Evolutionary conservation across 345 rosid genomes (phyloP).

Genomic region (Gossypium rotundifolium): DNA sequence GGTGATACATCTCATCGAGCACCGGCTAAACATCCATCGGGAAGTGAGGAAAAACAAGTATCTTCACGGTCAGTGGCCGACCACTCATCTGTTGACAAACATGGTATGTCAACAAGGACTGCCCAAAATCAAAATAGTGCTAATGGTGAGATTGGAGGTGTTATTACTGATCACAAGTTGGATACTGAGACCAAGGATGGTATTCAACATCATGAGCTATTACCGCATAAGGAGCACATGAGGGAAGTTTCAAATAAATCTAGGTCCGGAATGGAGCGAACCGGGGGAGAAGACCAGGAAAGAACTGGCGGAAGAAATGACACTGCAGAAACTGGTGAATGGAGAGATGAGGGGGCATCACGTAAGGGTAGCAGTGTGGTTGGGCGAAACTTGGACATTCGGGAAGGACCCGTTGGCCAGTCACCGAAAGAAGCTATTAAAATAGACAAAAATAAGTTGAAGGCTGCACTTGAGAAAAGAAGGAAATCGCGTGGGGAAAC

Average conservation of each 20-base stretch:
- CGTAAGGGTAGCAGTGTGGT: conserved; percentile 30
- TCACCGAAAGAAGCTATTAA: conserved; percentile 64
- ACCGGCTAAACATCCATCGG: conserved; percentile 39
- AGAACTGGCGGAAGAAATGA: conserved; percentile 35
- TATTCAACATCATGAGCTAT: conserved; percentile 31
- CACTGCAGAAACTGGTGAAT: conserved; percentile 40
- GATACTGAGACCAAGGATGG: conserved; percentile 38
- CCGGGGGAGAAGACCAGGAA: conserved; percentile 44
- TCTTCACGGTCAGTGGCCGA: conserved; percentile 44
- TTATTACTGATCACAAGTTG: conserved; percentile 58
- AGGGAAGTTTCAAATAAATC: conserved; percentile 41
- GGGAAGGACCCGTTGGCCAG: conserved; percentile 49
- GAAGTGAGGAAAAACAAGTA: conserved; percentile 45
- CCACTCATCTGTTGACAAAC: conserved; percentile 37
- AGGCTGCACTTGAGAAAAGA: conserved; percentile 62
- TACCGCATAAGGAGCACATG: conserved; percentile 28
- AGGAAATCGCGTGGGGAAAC: conserved; percentile 62
- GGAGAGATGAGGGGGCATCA: conserved; percentile 39
- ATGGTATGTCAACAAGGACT: conserved; percentile 35
- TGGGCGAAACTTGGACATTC: conserved; percentile 33
- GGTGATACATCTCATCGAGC: conserved; percentile 45
- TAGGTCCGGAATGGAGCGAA: conserved; percentile 32
- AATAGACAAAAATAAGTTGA: conserved; percentile 53
- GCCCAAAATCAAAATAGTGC: conserved; percentile 41
- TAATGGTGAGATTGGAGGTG: conserved; percentile 67